These are phyloP conservation scores for Thozetella sp. DNA, from an alignment of 495 filamentous ascomycete genomes.

Conservation along the genomic window DNA sequence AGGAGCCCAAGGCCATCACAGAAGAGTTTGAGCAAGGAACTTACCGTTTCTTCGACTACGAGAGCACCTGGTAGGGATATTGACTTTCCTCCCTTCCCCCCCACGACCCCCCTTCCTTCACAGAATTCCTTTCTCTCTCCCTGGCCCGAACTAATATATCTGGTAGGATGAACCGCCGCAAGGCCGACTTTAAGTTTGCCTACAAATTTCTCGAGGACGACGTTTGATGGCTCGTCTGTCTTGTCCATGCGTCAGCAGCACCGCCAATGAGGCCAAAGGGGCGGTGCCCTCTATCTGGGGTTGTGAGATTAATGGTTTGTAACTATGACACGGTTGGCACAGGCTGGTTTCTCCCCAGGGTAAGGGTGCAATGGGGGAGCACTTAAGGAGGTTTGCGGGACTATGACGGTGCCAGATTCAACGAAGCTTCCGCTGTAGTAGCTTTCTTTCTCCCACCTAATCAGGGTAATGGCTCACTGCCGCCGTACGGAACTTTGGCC, in stretches of 20 bases:
- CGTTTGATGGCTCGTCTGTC: not conserved
- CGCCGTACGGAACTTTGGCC: too few relatives aligned
- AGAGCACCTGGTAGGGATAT: slow-evolving; percentile 90
- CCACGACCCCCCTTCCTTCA: too few relatives aligned
- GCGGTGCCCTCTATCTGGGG: not conserved
- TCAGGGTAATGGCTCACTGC: too few relatives aligned
- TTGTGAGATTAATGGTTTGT: slow-evolving; percentile 3
- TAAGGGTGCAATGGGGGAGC: too few relatives aligned
- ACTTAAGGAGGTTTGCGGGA: too few relatives aligned
- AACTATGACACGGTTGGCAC: not conserved
- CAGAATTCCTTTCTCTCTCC: too few relatives aligned
- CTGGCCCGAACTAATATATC: too few relatives aligned
- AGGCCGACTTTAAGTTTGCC: slow-evolving; percentile 97
- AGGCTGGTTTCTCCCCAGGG: not conserved
- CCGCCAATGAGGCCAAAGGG: not conserved
- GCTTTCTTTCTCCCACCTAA: too few relatives aligned
- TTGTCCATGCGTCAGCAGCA: not conserved
- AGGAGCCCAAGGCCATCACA: slow-evolving; percentile 97
- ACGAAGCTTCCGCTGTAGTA: too few relatives aligned
- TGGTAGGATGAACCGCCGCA: slow-evolving; percentile 95
- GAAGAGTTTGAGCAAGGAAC: slow-evolving; percentile 99
- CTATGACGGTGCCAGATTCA: too few relatives aligned
- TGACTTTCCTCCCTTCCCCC: slow-evolving; percentile 1
- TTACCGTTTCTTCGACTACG: slow-evolving; percentile 98
- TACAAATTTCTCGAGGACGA: slow-evolving; percentile 85